Evolutionary conservation across 768 basidiomycete species (phyloP), one percentile per base, ranked within the genome.

Genomic region (Mycena haematopus): DNA sequence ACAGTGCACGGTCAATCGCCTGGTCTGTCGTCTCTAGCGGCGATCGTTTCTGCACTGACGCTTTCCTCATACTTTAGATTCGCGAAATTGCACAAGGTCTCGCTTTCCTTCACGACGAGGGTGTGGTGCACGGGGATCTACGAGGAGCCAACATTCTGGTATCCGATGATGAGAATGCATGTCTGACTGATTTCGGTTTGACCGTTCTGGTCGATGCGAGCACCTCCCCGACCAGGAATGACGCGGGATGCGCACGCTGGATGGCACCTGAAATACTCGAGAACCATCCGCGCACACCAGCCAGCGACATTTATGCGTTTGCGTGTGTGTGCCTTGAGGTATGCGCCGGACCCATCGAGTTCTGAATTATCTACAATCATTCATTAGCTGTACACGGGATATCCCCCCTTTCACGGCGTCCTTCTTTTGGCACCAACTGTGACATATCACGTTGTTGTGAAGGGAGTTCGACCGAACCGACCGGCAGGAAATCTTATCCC

Each of bases 91-190:
- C 66, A 1, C 55, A 65, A 45, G 68, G 68, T 0, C 60, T 67
- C 1, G 59, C 56, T 2, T 69, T 62, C 33, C 60, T 69, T 9
- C 68, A 69, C 24, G 50, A 60, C 25, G 56, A 58, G 44, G 50
- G 51, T 1, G 40, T 69, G 9, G 63, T 69, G 2, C 68, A 69
- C 27, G 68, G 68, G 3, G 65, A 69, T 60, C 25, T 69, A 4
- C 58, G 60, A 4, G 68, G 68, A 8, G 44, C 44, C 44, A 68
- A 68, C 33, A 63, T 68, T n/a, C 31, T 68, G n/a, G 62, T 68
- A n/a, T 56, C 60, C 31, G 52, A 61, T 25, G 50, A 29, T 29
- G 58, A 47, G 0, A 50, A 56, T 44, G 59, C 60, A 6, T 62
- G 59, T 22, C 21, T 69, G 11, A 58, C 62, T 2, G 68, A 69